Evolutionary conservation across 2,329 filamentous ascomycete genomes (phyloP), one percentile per base, ranked within the genome.

Genomic region (Balansia obtecta): DNA sequence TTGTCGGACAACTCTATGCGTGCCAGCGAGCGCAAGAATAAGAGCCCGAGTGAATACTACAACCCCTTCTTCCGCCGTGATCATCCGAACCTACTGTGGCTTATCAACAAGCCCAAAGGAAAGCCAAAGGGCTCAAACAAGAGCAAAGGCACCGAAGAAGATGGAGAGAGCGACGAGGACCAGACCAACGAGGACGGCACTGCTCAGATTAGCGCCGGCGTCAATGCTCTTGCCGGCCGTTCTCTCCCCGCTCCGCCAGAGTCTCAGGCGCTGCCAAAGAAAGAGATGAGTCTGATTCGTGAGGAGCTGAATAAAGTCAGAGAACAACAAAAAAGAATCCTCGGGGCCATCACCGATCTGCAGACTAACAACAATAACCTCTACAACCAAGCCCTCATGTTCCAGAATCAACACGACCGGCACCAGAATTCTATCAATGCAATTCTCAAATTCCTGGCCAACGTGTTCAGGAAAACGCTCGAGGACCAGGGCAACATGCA

Each of bases 381-480:
- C 32, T 94, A 90, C 60, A 85, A 86, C 50, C 89, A 96, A 66
- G 90, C 91, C 0, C 77, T 86, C 43, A 83, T 86, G 52, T 96
- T 96, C 63, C 90, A 97, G 66, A 86, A 81, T 52, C 82, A 95
- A 63, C 91, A 97, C 62, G 89, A 91, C 58, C 83, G 93, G n/a
- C 93, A 98, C 61, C 93, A 98, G 64, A 95, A 91, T 63, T 96
- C 91, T 0, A 97, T 98, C 68, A 97, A 96, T 62, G 91, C 91
- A n/a, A 97, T 98, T 54, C 76, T 98, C 41, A 95, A 90, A 46
- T 97, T 98, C 66, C 76, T 98, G 18, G 93, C 91, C 44, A 97
- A 94, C 12, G 91, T 98, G 41, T 98, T 97, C 69, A 86, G 95
- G 55, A 85, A 94, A 61, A 95, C 88, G 55, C 71, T 98, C 46